These are phyloP conservation scores for Tulasnella sp. DNA, from an alignment of 768 basidiomycete genomes.

Conservation along the genomic window DNA sequence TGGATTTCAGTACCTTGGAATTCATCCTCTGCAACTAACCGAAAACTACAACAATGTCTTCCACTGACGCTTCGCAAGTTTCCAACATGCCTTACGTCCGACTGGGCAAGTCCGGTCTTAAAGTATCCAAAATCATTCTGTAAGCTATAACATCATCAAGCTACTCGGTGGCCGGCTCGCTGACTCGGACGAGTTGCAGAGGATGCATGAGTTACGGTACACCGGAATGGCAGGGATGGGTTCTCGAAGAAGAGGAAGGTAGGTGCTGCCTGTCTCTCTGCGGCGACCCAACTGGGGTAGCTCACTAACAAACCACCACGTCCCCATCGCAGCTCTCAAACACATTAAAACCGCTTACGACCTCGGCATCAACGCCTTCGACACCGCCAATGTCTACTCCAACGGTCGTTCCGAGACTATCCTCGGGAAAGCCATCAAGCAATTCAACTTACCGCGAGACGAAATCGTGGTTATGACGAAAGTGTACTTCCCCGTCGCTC, in stretches of 20 bases:
- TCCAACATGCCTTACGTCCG: not conserved
- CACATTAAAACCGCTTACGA: slow-evolving; percentile 4
- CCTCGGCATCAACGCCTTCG: slow-evolving; percentile 3
- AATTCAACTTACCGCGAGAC: slow-evolving; percentile 28
- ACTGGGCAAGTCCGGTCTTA: slow-evolving; percentile 2
- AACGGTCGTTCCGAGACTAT: slow-evolving; percentile 41
- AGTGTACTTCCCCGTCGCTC: slow-evolving; percentile 22
- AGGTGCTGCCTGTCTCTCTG: not conserved
- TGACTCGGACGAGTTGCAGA: not conserved
- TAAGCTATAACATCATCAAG: not conserved
- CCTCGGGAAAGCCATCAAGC: slow-evolving; percentile 63
- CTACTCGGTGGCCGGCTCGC: not conserved
- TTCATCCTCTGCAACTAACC: not conserved
- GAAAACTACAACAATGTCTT: not conserved
- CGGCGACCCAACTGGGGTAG: not conserved
- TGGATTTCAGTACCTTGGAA: too few relatives aligned
- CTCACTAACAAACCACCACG: not conserved
- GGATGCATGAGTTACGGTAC: not conserved
- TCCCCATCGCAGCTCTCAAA: not conserved
- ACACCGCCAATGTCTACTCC: not conserved
- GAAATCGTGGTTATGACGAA: slow-evolving; percentile 73
- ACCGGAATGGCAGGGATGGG: not conserved
- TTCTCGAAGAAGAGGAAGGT: slow-evolving; percentile 2
- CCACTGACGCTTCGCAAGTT: not conserved
- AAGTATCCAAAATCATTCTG: not conserved